Base-by-base conservation (phyloP, 1,284 basidiomycete genomes). In the Irpex sp. region DNA sequence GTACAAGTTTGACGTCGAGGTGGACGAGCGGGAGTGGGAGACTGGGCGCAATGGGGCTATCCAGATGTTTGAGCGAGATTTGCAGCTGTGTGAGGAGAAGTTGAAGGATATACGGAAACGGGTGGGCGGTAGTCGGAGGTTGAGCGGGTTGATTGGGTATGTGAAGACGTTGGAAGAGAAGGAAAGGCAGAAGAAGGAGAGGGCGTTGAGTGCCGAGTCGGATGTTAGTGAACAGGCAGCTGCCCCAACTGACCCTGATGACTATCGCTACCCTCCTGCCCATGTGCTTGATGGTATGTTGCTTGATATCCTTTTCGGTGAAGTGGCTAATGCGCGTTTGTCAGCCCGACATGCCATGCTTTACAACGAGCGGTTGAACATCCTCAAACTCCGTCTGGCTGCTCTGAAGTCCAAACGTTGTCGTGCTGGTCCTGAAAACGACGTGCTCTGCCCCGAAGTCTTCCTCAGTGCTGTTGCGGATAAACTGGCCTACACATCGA, bases 381-480 rank as follows among this genome's bases (percentile, higher is more conserved):
- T 96, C 57, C 83, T 99, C 42, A 94, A 92, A 68, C 80, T 96
- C 4, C 90, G 97, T 2, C 80, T 94, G 18, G 80, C 85, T 56
- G 89, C 94, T 0, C 82, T 99, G 64, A 92, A 89, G 71, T 93
- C 93, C 0, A 91, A 89, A 70, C 87, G 94, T 51, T 99, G 97
- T 75, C 87, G 87, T 61, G 77, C 81, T 0, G 96, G 96, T 0
- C 94, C 95, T 1, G 87, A 93, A 54, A 91, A 85, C 65, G 90
- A 96, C 60, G 82, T 88, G 2, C 85, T 98, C 71, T 99, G 97
- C 74, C 97, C 97, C 0, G 97, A 99, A 73, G 91, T 93, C 0
- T 99, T 99, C 83, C 81, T 99, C 63, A 90, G 95, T 67, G 94
- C 97, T 35, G 94, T 99, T 9, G 94, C 96, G 2, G 94, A 98